Evolutionary conservation across 2,329 filamentous ascomycete species (phyloP).

Genomic region (Botrytis hyacinthi): DNA sequence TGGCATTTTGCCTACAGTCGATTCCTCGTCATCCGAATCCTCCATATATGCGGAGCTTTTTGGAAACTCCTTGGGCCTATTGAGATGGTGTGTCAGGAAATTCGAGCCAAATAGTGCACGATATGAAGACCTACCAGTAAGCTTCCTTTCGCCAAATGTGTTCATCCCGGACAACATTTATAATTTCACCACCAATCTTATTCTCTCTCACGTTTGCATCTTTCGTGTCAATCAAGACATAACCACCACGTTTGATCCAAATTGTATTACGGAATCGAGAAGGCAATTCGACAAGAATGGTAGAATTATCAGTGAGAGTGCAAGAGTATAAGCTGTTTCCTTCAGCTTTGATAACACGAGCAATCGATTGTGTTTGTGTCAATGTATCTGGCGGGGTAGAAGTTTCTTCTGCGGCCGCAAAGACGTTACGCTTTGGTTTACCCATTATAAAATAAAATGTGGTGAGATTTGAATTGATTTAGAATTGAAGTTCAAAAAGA

Average conservation of each 20-base stretch:
- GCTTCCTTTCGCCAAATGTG: constrained; percentile 84
- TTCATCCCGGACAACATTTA: constrained; percentile 90
- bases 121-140: constrained; percentile 66
- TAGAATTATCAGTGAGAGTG: constrained; percentile 63
- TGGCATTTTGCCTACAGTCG: constrained; percentile 80
- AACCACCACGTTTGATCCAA: constrained; percentile 88
- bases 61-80: constrained; percentile 75
- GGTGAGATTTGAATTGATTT: not conserved
- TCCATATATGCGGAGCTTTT: constrained; percentile 60
- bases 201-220: constrained; percentile 66
- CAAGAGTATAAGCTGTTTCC: constrained; percentile 89
- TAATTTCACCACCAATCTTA: constrained; percentile 82
- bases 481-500: not conserved
- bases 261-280: constrained; percentile 86
- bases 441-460: constrained; percentile 52
- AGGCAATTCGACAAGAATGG: constrained; percentile 76
- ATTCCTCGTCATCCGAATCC: constrained; percentile 73
- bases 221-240: constrained; percentile 75
- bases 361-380: constrained; percentile 64
- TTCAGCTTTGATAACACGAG: constrained; percentile 75
- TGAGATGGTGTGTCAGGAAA: constrained; percentile 14
- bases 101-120: not conserved
- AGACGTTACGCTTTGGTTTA: constrained; percentile 72
- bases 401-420: constrained; percentile 73
- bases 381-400: constrained; percentile 57